Evolutionary conservation across 2,329 filamentous ascomycete genomes (phyloP), one percentile per base, ranked within the genome.

Genomic region (Fusarium austroafricanum): DNA sequence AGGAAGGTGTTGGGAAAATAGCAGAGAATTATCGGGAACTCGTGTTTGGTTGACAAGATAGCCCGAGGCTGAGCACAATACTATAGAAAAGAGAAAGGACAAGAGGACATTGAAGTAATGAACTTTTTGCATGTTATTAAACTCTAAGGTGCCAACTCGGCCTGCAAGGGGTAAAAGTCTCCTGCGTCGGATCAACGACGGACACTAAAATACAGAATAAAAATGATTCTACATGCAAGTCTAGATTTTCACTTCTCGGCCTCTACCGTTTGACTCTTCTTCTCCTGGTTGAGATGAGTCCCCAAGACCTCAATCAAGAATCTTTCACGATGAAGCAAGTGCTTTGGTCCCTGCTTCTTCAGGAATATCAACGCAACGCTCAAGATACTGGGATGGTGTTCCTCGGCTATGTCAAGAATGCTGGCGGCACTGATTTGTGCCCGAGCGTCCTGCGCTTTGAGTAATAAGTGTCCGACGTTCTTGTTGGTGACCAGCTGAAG

Each of bases 1-100:
- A 89, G 38, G 82, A 92, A 8, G 94, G 94, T 0, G 85, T 93
- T 2, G 80, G 79, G 68, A 85, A 78, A 53, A 80, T 97, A 43
- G 89, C 86, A 0, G 79, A 79, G 10, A 97, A 97, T 74, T 97
- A 92, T 86, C 84, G 82, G 37, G 83, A 84, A 8, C 97, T 96
- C 77, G 83, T 92, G 1, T 91, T 91, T 77, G 92, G 91, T 5
- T 46, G 26, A 35, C 15, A n/a, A n/a, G 15, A 8, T n/a, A n/a
- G n/a, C n/a, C n/a, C n/a, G n/a, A n/a, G n/a, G n/a, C n/a, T n/a
- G n/a, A n/a, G n/a, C n/a, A n/a, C n/a, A n/a, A n/a, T n/a, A n/a
- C n/a, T n/a, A n/a, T n/a, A n/a, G n/a, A n/a, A n/a, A n/a, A n/a
- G n/a, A n/a, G n/a, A n/a, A n/a, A n/a, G n/a, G n/a, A n/a, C n/a